A percentile compares a stretch with the other conserved stretches of the same genome.
These are phyloP conservation scores for Haplosporangium gracile DNA, from an alignment of 192 early-diverging fungal species.

Conservation along the genomic window DNA sequence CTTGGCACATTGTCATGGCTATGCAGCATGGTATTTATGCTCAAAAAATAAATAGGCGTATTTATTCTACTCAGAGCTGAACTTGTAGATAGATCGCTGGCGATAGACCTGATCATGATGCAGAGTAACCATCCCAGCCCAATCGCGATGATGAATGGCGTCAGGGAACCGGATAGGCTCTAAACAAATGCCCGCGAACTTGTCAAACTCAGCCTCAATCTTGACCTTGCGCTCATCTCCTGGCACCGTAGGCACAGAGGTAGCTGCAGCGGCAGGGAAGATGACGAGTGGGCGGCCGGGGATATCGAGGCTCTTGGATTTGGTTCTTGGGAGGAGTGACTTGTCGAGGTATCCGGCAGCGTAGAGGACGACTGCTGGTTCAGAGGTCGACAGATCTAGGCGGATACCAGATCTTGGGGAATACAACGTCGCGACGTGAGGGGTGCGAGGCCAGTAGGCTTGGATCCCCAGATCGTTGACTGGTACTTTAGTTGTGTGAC, in stretches of 20 bases:
- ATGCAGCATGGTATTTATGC: no score
- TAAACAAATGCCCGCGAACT: slow-evolving; percentile 77
- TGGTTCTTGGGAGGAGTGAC: slow-evolving; percentile 19
- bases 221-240: slow-evolving; percentile 22
- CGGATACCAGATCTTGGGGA: slow-evolving; percentile 67
- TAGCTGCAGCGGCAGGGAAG: background rate
- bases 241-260: slow-evolving; percentile 26
- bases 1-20: no score
- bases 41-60: no score
- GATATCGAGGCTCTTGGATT: slow-evolving; percentile 23
- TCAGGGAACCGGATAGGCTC: slow-evolving; percentile 75
- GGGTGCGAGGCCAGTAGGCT: slow-evolving; percentile 36
- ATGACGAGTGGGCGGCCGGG: slow-evolving; percentile 1
- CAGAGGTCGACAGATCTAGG: slow-evolving; percentile 73
- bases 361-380: slow-evolving; percentile 86
- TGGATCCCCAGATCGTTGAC: slow-evolving; percentile 20
- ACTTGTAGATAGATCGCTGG: slow-evolving; percentile 36
- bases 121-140: slow-evolving; percentile 41
- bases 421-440: slow-evolving; percentile 31
- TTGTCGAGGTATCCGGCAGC: slow-evolving; percentile 82
- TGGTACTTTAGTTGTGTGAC: slow-evolving; percentile 37
- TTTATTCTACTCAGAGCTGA: slow-evolving; percentile 14
- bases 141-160: slow-evolving; percentile 58
- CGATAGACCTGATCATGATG: slow-evolving; percentile 40
- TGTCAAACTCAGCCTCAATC: slow-evolving; percentile 62